Conservation (phyloP, 306 rosid genomes). For the Phaseolus lunatus region DNA sequence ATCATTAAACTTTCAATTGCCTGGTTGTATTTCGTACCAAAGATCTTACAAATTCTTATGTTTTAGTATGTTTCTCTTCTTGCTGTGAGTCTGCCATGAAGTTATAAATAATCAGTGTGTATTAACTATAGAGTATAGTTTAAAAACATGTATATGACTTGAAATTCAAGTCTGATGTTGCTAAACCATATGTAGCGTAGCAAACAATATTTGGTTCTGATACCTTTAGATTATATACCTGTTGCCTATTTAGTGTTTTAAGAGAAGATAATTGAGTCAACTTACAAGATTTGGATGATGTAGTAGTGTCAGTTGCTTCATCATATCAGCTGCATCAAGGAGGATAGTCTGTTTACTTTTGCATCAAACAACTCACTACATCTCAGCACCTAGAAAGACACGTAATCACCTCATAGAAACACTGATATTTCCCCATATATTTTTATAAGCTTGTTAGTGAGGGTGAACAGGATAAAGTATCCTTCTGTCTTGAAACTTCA, state of each 20-base stretch:
- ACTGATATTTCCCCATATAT: not conserved
- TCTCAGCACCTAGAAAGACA: slow-evolving; percentile 7
- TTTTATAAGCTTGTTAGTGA: slow-evolving; percentile 4
- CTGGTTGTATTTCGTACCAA: not conserved
- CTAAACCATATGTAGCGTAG: not conserved
- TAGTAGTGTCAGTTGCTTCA: not conserved
- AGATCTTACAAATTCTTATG: slow-evolving; percentile 12
- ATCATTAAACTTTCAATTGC: slow-evolving; percentile 17
- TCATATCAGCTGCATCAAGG: slow-evolving; percentile 8
- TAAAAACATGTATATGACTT: not conserved
- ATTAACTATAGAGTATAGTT: not conserved
- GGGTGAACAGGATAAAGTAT: slow-evolving; percentile 3
- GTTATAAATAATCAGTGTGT: not conserved
- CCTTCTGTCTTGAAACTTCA: slow-evolving; percentile 33
- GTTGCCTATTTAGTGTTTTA: slow-evolving; percentile 11
- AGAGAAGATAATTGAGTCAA: slow-evolving; percentile 6
- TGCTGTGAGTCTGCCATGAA: not conserved
- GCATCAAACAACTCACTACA: not conserved
- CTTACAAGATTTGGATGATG: slow-evolving; percentile 16
- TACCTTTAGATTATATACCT: slow-evolving; percentile 8
- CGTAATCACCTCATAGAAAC: not conserved
- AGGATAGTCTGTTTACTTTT: not conserved
- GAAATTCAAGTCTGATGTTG: slow-evolving; percentile 1
- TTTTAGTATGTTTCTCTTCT: not conserved
- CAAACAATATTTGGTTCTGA: slow-evolving; percentile 2